These are phyloP conservation scores for Stentor roeselii DNA, from an alignment of 73 alveolate genomes.

Conservation along the genomic window DNA sequence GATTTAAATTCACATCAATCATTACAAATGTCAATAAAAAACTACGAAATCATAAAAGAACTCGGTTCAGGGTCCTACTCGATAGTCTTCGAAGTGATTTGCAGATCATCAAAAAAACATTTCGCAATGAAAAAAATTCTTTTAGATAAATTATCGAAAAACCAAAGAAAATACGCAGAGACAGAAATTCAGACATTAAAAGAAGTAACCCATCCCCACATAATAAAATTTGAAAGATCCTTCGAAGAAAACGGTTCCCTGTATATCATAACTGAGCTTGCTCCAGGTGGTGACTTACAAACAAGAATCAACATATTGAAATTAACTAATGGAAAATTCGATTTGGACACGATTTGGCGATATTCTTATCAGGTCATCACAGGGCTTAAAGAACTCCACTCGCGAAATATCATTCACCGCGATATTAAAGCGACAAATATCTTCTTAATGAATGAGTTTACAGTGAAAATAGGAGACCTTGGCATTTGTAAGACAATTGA, in stretches of 20 bases:
- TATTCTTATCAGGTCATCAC: not conserved
- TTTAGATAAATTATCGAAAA: no score
- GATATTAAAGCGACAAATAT: not conserved
- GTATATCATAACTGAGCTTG: not conserved
- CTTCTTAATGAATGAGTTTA: not conserved
- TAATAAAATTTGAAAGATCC: no score
- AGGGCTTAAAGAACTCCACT: not conserved
- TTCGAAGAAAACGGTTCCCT: not conserved
- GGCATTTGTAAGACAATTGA: not conserved
- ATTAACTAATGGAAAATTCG: not conserved
- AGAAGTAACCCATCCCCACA: not conserved
- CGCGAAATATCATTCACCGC: not conserved
- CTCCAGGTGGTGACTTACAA: constrained; percentile 1
- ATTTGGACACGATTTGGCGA: not conserved
- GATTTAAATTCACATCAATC: no score
- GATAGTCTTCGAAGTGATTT: no score
- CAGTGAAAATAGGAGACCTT: not conserved
- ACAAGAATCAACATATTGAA: not conserved
- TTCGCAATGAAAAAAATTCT: no score
- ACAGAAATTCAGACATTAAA: not conserved
- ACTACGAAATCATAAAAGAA: no score
- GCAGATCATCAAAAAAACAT: no score
- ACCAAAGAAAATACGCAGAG: no score
- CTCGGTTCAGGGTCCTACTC: no score
- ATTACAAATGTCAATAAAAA: no score